Evolutionary conservation across 2,329 filamentous ascomycete species (phyloP).

Genomic region (Elsinoe ampelina): DNA sequence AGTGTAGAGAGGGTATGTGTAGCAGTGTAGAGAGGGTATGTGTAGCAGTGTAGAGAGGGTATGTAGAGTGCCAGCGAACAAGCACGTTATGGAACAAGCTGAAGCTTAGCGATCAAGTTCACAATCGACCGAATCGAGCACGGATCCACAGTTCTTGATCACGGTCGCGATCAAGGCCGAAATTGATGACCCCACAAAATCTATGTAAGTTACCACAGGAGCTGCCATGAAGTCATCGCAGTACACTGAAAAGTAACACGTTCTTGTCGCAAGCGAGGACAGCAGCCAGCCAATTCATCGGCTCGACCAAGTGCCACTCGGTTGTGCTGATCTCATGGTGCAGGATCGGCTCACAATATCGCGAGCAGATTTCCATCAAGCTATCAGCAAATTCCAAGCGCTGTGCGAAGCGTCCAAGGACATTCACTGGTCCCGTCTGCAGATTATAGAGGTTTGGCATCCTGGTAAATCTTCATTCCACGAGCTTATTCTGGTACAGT

Average conservation of each 20-base stretch:
- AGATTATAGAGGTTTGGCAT: background rate
- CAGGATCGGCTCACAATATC: background rate
- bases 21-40: no score
- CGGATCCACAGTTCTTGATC: slow-evolving; percentile 1
- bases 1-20: background rate
- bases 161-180: background rate
- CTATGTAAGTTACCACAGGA: background rate
- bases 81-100: background rate
- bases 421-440: background rate
- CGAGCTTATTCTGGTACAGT: background rate
- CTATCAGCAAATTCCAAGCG: background rate
- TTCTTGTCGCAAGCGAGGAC: no score
- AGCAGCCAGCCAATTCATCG: no score
- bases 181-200: background rate
- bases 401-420: background rate
- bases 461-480: background rate
- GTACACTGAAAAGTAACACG: no score
- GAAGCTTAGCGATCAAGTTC: background rate
- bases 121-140: background rate
- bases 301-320: no score
- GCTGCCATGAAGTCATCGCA: background rate
- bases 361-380: background rate
- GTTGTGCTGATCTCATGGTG: background rate
- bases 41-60: no score
- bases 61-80: background rate